Evolutionary conservation across 177 flowering plant genomes (phyloP).

Genomic region (Telopea speciosissima): DNA sequence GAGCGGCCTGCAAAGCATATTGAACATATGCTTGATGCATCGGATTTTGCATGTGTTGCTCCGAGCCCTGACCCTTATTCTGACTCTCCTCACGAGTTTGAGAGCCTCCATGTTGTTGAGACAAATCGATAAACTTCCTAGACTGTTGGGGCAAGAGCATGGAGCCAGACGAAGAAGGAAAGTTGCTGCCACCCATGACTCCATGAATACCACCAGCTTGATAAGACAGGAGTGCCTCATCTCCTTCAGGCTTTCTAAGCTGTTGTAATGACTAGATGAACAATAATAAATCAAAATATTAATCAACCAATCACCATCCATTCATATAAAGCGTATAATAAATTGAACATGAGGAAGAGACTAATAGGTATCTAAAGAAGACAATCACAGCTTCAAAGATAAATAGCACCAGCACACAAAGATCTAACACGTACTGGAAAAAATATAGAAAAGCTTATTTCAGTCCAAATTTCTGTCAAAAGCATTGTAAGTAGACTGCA

Average conservation of each 20-base stretch:
- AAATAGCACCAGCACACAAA: background rate
- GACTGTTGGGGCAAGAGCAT: constrained; percentile 57
- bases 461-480: no score
- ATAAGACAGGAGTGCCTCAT: constrained; percentile 63
- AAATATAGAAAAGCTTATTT: background rate
- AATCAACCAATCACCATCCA: background rate
- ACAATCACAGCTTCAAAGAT: background rate
- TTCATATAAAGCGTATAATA: background rate
- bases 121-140: constrained; percentile 48
- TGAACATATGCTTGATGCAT: constrained; percentile 73
- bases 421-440: background rate
- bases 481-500: no score
- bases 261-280: constrained; percentile 45
- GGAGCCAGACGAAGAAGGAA: constrained; percentile 52
- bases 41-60: constrained; percentile 58
- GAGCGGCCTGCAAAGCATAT: constrained; percentile 64
- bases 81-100: constrained; percentile 56
- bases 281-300: background rate
- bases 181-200: constrained; percentile 52
- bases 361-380: background rate
- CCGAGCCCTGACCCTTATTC: constrained; percentile 54
- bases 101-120: constrained; percentile 57
- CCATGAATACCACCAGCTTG: constrained; percentile 69
- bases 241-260: constrained; percentile 71
- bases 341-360: background rate